A percentile compares a stretch with the other conserved stretches of the same genome.
phyloP scores from a whole-genome alignment of 2,329 filamentous ascomycete genomes.

The Metarhizium album region DNA sequence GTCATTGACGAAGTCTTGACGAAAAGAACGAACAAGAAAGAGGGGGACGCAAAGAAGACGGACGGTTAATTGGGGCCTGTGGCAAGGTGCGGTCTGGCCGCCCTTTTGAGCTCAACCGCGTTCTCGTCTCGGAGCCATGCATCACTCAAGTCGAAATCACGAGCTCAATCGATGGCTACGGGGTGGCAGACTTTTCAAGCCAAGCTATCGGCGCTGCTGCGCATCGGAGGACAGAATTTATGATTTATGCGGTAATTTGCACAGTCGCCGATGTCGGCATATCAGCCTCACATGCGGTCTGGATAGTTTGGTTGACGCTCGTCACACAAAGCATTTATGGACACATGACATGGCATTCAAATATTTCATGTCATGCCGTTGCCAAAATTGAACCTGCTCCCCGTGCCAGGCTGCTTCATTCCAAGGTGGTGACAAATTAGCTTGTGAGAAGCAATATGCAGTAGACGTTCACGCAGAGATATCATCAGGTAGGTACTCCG shows the following conservation, averaged over 20 bases:
- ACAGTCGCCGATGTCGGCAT: background rate
- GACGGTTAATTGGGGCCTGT: background rate
- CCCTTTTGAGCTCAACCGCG: background rate
- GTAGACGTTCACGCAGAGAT: no score
- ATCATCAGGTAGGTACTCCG: no score
- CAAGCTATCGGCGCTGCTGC: background rate
- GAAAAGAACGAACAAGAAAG: constrained; percentile 37
- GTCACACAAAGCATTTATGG: background rate
- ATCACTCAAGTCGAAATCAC: background rate
- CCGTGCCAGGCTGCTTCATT: no score
- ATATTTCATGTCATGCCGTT: no score
- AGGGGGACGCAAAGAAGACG: constrained; percentile 18
- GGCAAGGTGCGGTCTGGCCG: background rate
- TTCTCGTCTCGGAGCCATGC: background rate
- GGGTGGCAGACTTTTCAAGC: background rate
- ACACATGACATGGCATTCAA: no score
- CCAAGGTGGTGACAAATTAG: no score
- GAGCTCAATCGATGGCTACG: background rate
- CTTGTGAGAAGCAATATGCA: no score
- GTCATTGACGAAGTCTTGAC: constrained; percentile 85
- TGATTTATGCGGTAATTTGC: background rate
- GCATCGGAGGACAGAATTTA: background rate
- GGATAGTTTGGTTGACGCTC: background rate
- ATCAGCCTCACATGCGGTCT: background rate
- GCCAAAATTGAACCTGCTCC: no score